A percentile compares a stretch with the other conserved stretches of the same genome.
phyloP scores from a whole-genome alignment of 345 rosid species.

The Corymbia maculata region DNA sequence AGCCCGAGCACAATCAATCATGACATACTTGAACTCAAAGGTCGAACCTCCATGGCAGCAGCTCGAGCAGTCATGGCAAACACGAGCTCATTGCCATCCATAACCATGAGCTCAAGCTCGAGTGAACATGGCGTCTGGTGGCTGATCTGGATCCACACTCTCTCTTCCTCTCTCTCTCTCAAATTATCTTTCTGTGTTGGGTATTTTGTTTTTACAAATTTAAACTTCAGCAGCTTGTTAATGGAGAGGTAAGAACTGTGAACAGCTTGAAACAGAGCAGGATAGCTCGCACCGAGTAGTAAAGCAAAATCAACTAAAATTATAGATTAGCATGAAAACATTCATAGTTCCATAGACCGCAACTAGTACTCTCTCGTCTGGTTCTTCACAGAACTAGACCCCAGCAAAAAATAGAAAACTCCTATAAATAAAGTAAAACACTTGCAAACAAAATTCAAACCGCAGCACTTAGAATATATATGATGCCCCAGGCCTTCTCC shows the following conservation, averaged over 20 bases:
- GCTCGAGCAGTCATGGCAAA: not conserved
- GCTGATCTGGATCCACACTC: not conserved
- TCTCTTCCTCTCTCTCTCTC: not conserved
- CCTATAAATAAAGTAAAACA: not conserved
- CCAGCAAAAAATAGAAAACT: not conserved
- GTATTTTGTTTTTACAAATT: not conserved
- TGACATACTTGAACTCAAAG: not conserved
- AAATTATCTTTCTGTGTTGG: not conserved
- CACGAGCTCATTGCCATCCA: not conserved
- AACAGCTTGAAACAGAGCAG: not conserved
- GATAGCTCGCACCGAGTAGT: not conserved
- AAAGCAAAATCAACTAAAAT: not conserved
- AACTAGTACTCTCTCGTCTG: not conserved
- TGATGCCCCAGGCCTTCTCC: not conserved
- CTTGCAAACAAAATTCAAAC: not conserved
- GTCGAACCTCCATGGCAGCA: not conserved
- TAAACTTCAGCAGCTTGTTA: not conserved
- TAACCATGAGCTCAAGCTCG: not conserved
- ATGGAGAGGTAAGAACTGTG: not conserved
- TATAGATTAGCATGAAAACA: not conserved
- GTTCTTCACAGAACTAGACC: not conserved
- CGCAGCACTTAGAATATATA: not conserved
- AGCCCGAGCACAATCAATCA: not conserved
- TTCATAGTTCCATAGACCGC: not conserved
- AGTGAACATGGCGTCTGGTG: not conserved